Evolutionary conservation across 169 alveolate species (phyloP).

Genomic region (Plasmodium gonderi): DNA sequence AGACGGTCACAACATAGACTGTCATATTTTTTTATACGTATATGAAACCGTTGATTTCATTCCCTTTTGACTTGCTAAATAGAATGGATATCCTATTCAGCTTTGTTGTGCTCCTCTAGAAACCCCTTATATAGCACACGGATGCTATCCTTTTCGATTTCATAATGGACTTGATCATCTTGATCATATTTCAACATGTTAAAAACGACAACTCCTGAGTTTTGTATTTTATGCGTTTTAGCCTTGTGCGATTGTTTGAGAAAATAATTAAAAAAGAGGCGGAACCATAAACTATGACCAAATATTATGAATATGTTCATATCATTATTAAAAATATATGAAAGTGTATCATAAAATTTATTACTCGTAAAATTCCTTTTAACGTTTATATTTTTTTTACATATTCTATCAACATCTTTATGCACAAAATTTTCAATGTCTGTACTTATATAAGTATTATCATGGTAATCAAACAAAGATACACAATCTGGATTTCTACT

Average conservation of each 20-base stretch:
- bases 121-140: constrained; percentile 50
- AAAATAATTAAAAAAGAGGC: constrained; percentile 29
- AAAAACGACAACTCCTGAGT: constrained; percentile 50
- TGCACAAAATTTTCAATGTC: constrained; percentile 33
- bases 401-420: constrained; percentile 6
- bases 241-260: constrained; percentile 35
- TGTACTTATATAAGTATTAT: constrained; percentile 26
- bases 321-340: constrained; percentile 22
- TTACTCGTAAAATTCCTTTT: neutral
- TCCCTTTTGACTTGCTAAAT: neutral
- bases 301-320: constrained; percentile 39
- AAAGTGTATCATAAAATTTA: constrained; percentile 43
- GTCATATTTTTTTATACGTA: too few species aligned
- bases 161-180: neutral
- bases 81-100: neutral
- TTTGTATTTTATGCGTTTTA: constrained; percentile 43
- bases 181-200: constrained; percentile 16
- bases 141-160: constrained; percentile 24
- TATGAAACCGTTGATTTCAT: neutral
- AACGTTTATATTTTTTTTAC: neutral
- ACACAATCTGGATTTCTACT: constrained; percentile 72
- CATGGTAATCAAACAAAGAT: constrained; percentile 11
- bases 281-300: constrained; percentile 72
- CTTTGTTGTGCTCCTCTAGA: neutral
- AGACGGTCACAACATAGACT: too few species aligned